Percentiles rank a stretch among this genome's conserved stretches.
These are phyloP conservation scores for Incumbomyces lentus DNA, from an alignment of 2,329 filamentous ascomycete genomes.

Conservation along the genomic window DNA sequence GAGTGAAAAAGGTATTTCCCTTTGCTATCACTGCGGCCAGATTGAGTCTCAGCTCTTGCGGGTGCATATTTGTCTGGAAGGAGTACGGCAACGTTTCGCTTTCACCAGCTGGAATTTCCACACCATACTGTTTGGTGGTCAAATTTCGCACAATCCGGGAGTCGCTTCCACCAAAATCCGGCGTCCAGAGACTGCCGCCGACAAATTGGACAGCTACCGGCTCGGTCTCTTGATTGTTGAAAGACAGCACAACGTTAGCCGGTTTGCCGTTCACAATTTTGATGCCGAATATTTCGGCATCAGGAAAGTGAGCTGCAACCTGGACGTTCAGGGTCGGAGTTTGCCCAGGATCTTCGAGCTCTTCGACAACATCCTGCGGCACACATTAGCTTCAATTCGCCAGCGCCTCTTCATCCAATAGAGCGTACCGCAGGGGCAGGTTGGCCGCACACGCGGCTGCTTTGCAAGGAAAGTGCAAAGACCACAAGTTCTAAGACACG, in stretches of 20 bases:
- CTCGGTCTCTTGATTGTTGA: constrained; percentile 71
- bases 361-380: constrained; percentile 46
- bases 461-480: constrained; percentile 59
- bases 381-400: constrained; percentile 6
- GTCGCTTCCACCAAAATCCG: constrained; percentile 44
- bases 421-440: constrained; percentile 28
- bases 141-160: constrained; percentile 69
- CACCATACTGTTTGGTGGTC: constrained; percentile 62
- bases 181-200: constrained; percentile 59
- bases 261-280: constrained; percentile 90
- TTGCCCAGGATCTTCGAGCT: constrained; percentile 53
- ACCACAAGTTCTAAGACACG: constrained; percentile 62
- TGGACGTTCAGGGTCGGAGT: constrained; percentile 48
- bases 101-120: constrained; percentile 64
- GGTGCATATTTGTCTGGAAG: constrained; percentile 85
- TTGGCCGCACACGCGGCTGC: constrained; percentile 54
- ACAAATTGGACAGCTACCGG: constrained; percentile 68
- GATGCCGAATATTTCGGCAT: constrained; percentile 77
- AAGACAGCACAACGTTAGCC: constrained; percentile 69
- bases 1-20: constrained; percentile 52
- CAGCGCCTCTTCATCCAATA: constrained; percentile 15
- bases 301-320: constrained; percentile 49
- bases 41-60: constrained; percentile 73
- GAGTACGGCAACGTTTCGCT: constrained; percentile 52
- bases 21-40: constrained; percentile 60